Evolutionary conservation across 176 grass and related monocot genomes (phyloP).

Genomic region (Lolium perenne): DNA sequence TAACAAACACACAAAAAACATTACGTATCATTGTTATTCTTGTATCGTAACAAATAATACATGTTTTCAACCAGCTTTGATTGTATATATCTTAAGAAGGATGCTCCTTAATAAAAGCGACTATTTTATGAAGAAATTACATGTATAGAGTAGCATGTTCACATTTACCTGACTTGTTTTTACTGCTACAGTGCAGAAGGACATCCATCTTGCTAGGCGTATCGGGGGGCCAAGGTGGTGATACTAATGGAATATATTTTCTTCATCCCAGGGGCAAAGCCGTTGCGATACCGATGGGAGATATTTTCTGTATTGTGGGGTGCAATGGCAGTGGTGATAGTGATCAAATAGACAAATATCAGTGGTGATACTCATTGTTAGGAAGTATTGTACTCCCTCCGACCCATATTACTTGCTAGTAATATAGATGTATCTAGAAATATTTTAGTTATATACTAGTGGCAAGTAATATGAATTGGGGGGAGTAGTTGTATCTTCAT

Average conservation of each 20-base stretch:
- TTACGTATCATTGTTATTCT: not conserved
- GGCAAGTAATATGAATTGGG: too few species aligned
- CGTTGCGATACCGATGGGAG: slow-evolving; percentile 38
- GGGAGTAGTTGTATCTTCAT: slow-evolving; percentile 5
- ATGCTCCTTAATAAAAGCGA: not conserved
- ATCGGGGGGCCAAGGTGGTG: slow-evolving; percentile 46
- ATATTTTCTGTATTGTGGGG: not conserved
- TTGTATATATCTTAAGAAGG: not conserved
- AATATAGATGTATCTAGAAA: too few species aligned
- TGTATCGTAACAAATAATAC: not conserved
- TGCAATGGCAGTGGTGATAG: not conserved
- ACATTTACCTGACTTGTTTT: not conserved
- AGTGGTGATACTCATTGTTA: not conserved
- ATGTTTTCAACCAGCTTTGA: not conserved
- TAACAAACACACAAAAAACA: not conserved
- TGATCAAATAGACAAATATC: not conserved
- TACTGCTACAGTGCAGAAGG: slow-evolving; percentile 69
- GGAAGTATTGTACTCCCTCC: not conserved
- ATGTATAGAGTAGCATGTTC: not conserved
- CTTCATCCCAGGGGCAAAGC: slow-evolving; percentile 11
- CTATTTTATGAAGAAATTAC: not conserved
- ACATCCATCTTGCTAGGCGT: slow-evolving; percentile 82
- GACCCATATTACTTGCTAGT: too few species aligned
- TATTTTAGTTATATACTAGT: too few species aligned
- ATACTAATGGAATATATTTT: too few species aligned